Percentiles rank a stretch among this genome's conserved stretches.
These are phyloP conservation scores for Epichloe gansuensis DNA, from an alignment of 2,329 filamentous ascomycete genomes.

Conservation along the genomic window DNA sequence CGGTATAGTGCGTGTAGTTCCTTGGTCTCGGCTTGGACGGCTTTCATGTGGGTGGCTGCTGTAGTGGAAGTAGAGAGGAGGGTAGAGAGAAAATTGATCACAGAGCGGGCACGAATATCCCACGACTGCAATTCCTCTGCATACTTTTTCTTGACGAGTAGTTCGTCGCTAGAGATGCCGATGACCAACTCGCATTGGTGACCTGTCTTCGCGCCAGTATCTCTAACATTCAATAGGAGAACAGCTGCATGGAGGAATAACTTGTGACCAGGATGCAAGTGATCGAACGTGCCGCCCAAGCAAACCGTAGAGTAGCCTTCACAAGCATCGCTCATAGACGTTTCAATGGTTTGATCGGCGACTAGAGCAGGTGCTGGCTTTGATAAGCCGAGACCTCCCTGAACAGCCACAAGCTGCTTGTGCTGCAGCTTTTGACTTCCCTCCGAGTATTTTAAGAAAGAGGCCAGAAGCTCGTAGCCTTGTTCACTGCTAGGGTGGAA, in stretches of 20 bases:
- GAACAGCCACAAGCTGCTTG: slow-evolving; percentile 37
- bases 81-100: slow-evolving; percentile 60
- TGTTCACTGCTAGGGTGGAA: slow-evolving; percentile 54
- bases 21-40: slow-evolving; percentile 2
- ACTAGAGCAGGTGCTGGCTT: background rate
- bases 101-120: slow-evolving; percentile 55
- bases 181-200: slow-evolving; percentile 52
- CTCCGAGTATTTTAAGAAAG: slow-evolving; percentile 36
- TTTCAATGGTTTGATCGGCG: background rate
- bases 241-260: slow-evolving; percentile 82
- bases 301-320: slow-evolving; percentile 38
- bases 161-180: slow-evolving; percentile 77
- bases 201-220: background rate
- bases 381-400: slow-evolving; percentile 37
- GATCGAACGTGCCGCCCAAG: slow-evolving; percentile 90
- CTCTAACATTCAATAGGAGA: slow-evolving; percentile 34
- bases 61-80: slow-evolving; percentile 32
- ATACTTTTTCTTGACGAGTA: slow-evolving; percentile 82
- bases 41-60: slow-evolving; percentile 5
- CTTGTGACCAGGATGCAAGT: slow-evolving; percentile 91
- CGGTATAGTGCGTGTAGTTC: slow-evolving; percentile 39
- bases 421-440: slow-evolving; percentile 33
- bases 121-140: slow-evolving; percentile 70
- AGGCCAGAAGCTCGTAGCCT: slow-evolving; percentile 43
- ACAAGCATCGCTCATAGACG: slow-evolving; percentile 1